Evolutionary conservation across 2,329 filamentous ascomycete genomes (phyloP), one percentile per base, ranked within the genome.

Genomic region (Fusarium foetens): DNA sequence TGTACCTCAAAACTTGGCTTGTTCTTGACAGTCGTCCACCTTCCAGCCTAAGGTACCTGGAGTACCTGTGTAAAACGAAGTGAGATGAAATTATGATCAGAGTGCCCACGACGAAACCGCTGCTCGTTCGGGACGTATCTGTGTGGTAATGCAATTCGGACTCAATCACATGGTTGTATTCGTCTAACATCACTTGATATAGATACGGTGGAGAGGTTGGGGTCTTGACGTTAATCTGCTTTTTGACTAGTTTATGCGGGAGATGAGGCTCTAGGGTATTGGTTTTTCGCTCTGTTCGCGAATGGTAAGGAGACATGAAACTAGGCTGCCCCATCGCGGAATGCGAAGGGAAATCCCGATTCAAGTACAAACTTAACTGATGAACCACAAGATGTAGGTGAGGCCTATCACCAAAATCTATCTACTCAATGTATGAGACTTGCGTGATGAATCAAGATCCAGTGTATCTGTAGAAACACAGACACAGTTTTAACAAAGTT

Each of bases 161-260:
- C 69, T 69, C 58, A 55, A 60, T 76, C 75, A 73, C 75, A 76
- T 74, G 75, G 75, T 64, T 43, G 49, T 49, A 36, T 61, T 77
- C 75, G 75, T 77, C 49, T 77, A 77, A 77, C 65, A 76, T 77
- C 70, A 66, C 75, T 75, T 45, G 29, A 74, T 76, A 38, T 48
- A 74, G 75, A 49, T 67, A 76, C 71, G 70, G 59, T 61, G 60
- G 53, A 63, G 41, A 69, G 57, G 59, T 53, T 39, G 45, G 62
- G 54, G 58, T 72, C 63, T 74, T 49, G 68, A 65, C 46, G 42
- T 75, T 72, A 72, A 68, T 66, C 73, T 66, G 41, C 43, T 73
- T 75, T 64, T 27, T 59, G 63, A 68, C 65, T 77, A 73, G 75
- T 43, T 42, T 38, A 23, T 27, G 49, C 55, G 73, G 72, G 71